Base-by-base conservation (phyloP, 768 basidiomycete genomes). In the Daedalea quercina region DNA sequence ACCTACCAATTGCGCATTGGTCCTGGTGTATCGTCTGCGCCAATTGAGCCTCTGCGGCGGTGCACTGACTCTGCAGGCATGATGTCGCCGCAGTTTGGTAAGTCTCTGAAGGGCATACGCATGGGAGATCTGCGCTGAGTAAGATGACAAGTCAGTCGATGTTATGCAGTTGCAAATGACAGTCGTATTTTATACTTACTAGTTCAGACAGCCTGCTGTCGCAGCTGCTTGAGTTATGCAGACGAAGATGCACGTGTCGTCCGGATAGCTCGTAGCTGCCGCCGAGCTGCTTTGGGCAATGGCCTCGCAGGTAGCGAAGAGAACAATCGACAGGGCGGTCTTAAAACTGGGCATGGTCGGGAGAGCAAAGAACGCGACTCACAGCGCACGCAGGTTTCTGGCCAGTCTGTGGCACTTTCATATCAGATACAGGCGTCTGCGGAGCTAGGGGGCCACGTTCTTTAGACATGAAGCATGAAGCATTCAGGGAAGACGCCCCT, bases 61-160 rank as follows among this genome's bases (percentile, higher is more conserved):
- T 60, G 54, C 77, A 79, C 37, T 59, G 67, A 1, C 55, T n/a
- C 20, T 25, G 1, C 20, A 78, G 63, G 57, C 77, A 78, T 6
- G 25, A 1, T 0, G 1, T 8, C 2, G 70, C 70, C 1, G 63
- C 62, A 3, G 1, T 0, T 52, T 76, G 74, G 73, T 74, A 78
- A 1, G 54, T 42, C 1, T 48, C 9, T 47, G 66, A 72, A 2
- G 67, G 59, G 64, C 77, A 78, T 20, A 74, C 56, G 48, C 77
- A 78, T 0, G 52, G 0, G n/a, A 72, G 0, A 59, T 78, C 60
- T 12, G 72, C 60, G 60, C 77, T 78, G 42, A n/a, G n/a, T n/a
- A n/a, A 26, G 44, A 11, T 31, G 13, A 40, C 37, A 40, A 6
- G 37, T n/a, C n/a, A n/a, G n/a, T n/a, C n/a, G n/a, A n/a, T n/a